A percentile compares a stretch with the other conserved stretches of the same genome.
phyloP scores from a whole-genome alignment of 2,329 filamentous ascomycete genomes.

The Biscogniauxia sp. region DNA sequence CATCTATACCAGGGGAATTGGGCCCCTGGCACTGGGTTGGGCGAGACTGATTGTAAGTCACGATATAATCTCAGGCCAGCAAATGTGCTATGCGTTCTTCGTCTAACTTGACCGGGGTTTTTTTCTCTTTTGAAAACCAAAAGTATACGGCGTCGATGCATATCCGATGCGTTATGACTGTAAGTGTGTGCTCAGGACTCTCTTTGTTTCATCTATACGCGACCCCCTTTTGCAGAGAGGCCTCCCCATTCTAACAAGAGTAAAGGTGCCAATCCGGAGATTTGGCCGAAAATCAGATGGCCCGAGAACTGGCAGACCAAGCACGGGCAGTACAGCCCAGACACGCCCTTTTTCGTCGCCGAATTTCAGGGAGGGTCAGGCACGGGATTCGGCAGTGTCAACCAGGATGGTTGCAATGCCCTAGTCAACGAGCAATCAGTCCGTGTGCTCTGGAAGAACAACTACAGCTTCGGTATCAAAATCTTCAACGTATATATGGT shows the following conservation, averaged over 20 bases:
- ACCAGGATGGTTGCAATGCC: slow-evolving; percentile 55
- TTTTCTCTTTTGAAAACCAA: too few relatives aligned
- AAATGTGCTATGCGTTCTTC: background rate
- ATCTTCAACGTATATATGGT: slow-evolving; percentile 77
- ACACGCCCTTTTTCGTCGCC: slow-evolving; percentile 22
- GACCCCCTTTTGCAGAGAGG: too few relatives aligned
- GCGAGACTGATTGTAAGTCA: slow-evolving; percentile 35
- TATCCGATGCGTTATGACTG: slow-evolving; percentile 63
- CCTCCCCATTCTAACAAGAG: background rate
- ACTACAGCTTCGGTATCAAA: slow-evolving; percentile 61
- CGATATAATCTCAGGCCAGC: background rate
- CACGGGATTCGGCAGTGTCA: slow-evolving; percentile 13
- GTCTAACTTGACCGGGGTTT: too few relatives aligned
- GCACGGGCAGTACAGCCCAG: slow-evolving; percentile 20
- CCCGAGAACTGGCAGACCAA: slow-evolving; percentile 21
- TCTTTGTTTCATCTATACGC: background rate
- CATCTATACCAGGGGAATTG: slow-evolving; percentile 57
- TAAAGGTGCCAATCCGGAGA: slow-evolving; percentile 43
- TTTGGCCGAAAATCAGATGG: slow-evolving; percentile 20
- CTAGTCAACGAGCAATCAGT: slow-evolving; percentile 70
- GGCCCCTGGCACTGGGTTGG: slow-evolving; percentile 57
- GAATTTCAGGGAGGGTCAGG: slow-evolving; percentile 63
- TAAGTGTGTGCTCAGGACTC: slow-evolving; percentile 3
- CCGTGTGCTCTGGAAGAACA: slow-evolving; percentile 77
- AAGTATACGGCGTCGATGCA: slow-evolving; percentile 52